Percentiles rank a stretch among this genome's conserved stretches.
These are phyloP conservation scores for Yamadazyma dushanensis DNA, from an alignment of 1,139 yeast genomes.

Conservation along the genomic window DNA sequence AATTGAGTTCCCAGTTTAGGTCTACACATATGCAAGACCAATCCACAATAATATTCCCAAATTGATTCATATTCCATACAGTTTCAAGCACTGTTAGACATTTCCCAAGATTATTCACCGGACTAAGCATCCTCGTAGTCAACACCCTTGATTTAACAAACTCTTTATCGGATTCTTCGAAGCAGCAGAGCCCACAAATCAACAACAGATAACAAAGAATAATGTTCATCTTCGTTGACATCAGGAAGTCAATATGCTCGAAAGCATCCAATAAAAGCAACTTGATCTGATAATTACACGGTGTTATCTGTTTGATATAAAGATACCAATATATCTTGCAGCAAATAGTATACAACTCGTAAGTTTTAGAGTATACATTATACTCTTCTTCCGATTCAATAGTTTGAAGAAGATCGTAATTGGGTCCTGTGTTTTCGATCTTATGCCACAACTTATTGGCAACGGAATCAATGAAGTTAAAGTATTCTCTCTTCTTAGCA, in stretches of 20 bases:
- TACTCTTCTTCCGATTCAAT: constrained; percentile 8
- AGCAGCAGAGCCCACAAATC: constrained; percentile 26
- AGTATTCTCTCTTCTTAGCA: constrained; percentile 4
- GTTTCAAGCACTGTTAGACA: constrained; percentile 20
- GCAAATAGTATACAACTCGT: constrained; percentile 8
- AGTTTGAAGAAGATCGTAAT: constrained; percentile 7
- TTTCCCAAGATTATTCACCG: constrained; percentile 23
- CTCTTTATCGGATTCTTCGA: constrained; percentile 18
- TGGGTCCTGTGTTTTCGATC: constrained; percentile 10
- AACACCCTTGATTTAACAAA: constrained; percentile 9
- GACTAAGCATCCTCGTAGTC: constrained; percentile 18
- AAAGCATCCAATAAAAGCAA: constrained; percentile 5
- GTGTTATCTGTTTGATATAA: constrained; percentile 12
- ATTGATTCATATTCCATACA: constrained; percentile 25
- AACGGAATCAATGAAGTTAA: not conserved
- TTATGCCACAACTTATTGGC: constrained; percentile 5
- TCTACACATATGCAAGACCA: constrained; percentile 29
- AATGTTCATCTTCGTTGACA: constrained; percentile 12
- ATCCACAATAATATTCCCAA: constrained; percentile 24
- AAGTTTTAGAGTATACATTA: constrained; percentile 7
- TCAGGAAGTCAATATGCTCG: constrained; percentile 9
- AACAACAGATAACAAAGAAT: constrained; percentile 18
- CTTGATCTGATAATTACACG: constrained; percentile 9
- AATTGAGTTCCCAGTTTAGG: constrained; percentile 26
- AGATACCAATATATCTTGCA: constrained; percentile 10